Conservation (phyloP, 2,329 filamentous ascomycete species). For the Alternaria arborescens region DNA sequence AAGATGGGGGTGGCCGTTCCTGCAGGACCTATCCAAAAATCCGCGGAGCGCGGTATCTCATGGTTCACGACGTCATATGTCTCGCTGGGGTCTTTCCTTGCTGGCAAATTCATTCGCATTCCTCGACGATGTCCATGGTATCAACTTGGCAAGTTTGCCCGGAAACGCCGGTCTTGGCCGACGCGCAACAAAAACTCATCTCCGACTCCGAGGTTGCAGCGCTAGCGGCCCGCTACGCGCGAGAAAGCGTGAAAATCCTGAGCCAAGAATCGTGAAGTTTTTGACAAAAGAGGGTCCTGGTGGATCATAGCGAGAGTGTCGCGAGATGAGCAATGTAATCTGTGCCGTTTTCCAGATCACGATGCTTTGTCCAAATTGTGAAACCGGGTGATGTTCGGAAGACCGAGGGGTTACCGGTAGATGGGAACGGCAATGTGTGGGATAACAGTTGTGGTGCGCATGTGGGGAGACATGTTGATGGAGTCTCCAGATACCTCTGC, state of each 20-base stretch:
- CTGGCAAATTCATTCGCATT: neutral
- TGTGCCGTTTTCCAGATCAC: conserved; percentile 10
- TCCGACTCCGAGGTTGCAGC: conserved; percentile 31
- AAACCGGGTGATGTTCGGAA: conserved; percentile 23
- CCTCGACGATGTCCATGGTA: neutral
- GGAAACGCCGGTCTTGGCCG: conserved; percentile 35
- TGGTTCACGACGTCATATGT: neutral
- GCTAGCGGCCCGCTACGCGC: conserved; percentile 30
- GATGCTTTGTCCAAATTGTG: conserved; percentile 19
- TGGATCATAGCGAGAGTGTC: conserved; percentile 23
- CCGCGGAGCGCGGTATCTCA: neutral
- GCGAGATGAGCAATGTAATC: conserved; percentile 11
- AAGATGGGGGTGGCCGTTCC: neutral
- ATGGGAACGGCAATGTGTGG: conserved; percentile 11
- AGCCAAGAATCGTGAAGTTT: conserved; percentile 26
- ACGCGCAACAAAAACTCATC: conserved; percentile 22
- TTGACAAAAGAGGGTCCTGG: conserved; percentile 33
- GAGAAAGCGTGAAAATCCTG: conserved; percentile 21
- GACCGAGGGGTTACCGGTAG: conserved; percentile 7
- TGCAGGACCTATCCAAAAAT: neutral
- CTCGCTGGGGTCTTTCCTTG: neutral
- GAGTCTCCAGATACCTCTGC: conserved; percentile 10
- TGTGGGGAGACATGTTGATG: conserved; percentile 7
- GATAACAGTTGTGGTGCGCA: conserved; percentile 8
- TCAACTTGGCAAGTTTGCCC: neutral